A percentile compares a stretch with the other conserved stretches of the same genome.
Evolutionary conservation across 2,329 filamentous ascomycete genomes (phyloP).

Genomic region (Fonsecaea pedrosoi): DNA sequence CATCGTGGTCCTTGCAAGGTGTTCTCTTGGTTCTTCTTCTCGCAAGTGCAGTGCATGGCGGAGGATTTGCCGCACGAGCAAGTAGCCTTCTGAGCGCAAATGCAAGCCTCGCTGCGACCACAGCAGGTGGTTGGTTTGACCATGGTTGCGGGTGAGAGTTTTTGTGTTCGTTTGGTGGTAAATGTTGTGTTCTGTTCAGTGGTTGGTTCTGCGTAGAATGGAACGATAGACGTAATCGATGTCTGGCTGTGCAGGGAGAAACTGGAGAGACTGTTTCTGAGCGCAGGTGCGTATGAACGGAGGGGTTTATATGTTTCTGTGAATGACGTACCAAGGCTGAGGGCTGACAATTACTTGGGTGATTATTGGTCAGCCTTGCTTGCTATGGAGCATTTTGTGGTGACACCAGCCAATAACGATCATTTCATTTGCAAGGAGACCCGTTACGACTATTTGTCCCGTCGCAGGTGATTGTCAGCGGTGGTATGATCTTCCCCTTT

Average conservation of each 20-base stretch:
- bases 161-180: conserved; percentile 1
- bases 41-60: conserved; percentile 85
- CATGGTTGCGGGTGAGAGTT: conserved; percentile 43
- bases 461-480: not conserved
- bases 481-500: not conserved
- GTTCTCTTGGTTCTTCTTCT: conserved; percentile 79
- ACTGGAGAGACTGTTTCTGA: not conserved
- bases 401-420: not conserved
- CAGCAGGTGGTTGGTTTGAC: conserved; percentile 64
- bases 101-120: conserved; percentile 63
- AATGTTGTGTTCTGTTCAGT: not conserved
- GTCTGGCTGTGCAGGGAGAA: not conserved
- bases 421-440: not conserved
- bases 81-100: conserved; percentile 64
- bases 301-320: conserved; percentile 4
- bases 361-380: conserved; percentile 13
- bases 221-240: not conserved
- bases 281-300: not conserved
- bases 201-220: not conserved
- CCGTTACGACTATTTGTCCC: not conserved
- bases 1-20: conserved; percentile 73
- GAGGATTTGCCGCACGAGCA: conserved; percentile 91
- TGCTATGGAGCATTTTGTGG: not conserved
- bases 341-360: conserved; percentile 16
- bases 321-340: conserved; percentile 8